Evolutionary conservation across 2,329 filamentous ascomycete species (phyloP).

Genomic region (Cladosporium austrohemisphaericum): DNA sequence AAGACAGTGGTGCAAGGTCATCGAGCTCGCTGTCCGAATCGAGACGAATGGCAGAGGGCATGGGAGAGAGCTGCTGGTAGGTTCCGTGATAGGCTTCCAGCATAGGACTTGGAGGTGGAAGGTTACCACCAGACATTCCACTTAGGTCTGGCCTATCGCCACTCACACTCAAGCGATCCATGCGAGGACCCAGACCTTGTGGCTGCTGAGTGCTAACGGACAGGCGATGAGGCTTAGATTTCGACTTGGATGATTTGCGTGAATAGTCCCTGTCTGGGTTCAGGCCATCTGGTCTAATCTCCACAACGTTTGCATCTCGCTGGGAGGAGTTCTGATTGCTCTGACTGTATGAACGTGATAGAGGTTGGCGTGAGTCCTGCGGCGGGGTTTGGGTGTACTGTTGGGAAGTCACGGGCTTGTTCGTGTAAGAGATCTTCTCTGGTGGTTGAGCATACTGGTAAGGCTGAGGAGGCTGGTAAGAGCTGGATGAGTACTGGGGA

Average conservation of each 20-base stretch:
- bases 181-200: conserved; percentile 37
- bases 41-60: conserved; percentile 74
- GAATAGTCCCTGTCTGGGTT: conserved; percentile 21
- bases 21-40: conserved; percentile 51
- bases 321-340: conserved; percentile 22
- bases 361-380: conserved; percentile 18
- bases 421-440: conserved; percentile 42
- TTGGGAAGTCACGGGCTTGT: conserved; percentile 30
- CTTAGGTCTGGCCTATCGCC: conserved; percentile 42
- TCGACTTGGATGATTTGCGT: conserved; percentile 16
- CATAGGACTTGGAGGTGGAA: conserved; percentile 74
- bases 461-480: conserved; percentile 18
- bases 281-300: conserved; percentile 38
- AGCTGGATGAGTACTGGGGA: conserved; percentile 23
- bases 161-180: conserved; percentile 47
- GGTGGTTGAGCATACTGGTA: conserved; percentile 41
- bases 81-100: conserved; percentile 91
- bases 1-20: conserved; percentile 43
- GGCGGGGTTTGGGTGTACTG: conserved; percentile 20
- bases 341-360: conserved; percentile 21
- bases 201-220: conserved; percentile 19
- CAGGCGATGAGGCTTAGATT: conserved; percentile 20
- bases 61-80: conserved; percentile 90
- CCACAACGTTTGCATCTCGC: conserved; percentile 36
- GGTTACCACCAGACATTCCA: conserved; percentile 35